These are phyloP conservation scores for Cytospora piceicola DNA, from an alignment of 2,329 filamentous ascomycete genomes.

Conservation along the genomic window DNA sequence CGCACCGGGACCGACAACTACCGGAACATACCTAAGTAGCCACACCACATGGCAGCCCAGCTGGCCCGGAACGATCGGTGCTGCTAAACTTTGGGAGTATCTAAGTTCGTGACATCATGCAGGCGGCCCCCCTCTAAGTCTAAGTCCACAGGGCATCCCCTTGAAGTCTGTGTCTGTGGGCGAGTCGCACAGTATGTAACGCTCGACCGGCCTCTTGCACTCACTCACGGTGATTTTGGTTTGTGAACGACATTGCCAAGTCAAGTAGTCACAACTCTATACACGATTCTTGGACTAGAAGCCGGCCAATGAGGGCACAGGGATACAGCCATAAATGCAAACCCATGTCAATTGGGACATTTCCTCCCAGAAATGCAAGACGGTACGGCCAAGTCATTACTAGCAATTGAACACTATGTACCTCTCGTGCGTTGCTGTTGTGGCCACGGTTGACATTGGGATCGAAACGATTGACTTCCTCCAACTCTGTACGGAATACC, in stretches of 20 bases:
- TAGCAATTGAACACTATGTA: too few species aligned
- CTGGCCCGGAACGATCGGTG: background rate
- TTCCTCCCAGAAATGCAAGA: too few species aligned
- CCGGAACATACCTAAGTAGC: conserved; percentile 18
- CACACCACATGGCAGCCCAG: conserved; percentile 20
- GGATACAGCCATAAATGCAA: too few species aligned
- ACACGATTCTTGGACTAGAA: background rate
- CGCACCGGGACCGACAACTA: conserved; percentile 7
- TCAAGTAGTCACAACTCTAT: background rate
- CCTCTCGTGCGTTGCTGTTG: too few species aligned
- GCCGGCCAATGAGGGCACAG: background rate
- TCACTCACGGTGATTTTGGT: background rate
- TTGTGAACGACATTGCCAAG: background rate
- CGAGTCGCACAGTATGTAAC: background rate
- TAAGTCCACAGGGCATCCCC: conserved; percentile 7
- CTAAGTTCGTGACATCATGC: conserved; percentile 3
- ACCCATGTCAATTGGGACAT: too few species aligned
- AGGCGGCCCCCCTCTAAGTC: background rate
- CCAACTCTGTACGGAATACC: too few species aligned
- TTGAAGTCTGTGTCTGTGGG: background rate
- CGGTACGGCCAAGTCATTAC: too few species aligned
- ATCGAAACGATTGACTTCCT: too few species aligned
- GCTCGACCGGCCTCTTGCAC: background rate
- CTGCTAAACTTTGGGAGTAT: background rate
- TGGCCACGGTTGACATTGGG: too few species aligned